These are phyloP conservation scores for Diaporthe helianthi DNA, from an alignment of 2,329 filamentous ascomycete species.

Conservation along the genomic window DNA sequence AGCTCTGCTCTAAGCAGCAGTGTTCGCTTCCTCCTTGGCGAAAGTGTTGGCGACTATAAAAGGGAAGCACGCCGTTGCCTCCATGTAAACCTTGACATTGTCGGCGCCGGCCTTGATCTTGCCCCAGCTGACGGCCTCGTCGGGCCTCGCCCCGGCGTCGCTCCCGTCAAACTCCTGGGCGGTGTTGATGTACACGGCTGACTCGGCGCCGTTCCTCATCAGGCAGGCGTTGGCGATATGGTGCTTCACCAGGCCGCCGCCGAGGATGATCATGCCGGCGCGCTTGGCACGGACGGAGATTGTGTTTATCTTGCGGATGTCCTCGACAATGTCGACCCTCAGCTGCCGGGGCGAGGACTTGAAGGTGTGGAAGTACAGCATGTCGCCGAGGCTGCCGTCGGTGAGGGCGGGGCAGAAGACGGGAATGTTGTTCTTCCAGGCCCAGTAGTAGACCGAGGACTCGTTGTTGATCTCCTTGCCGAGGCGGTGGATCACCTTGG, in stretches of 20 bases:
- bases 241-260: conserved; percentile 95
- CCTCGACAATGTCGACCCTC: conserved; percentile 88
- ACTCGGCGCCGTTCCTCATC: conserved; percentile 97
- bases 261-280: conserved; percentile 93
- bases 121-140: conserved; percentile 98
- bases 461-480: conserved; percentile 95
- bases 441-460: conserved; percentile 94
- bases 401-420: conserved; percentile 97
- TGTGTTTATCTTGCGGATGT: conserved; percentile 92
- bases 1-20: conserved; percentile 29
- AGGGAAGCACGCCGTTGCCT: conserved; percentile 70
- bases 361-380: conserved; percentile 99
- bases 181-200: conserved; percentile 97
- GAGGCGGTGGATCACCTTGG: conserved; percentile 86
- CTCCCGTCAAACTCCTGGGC: conserved; percentile 97
- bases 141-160: conserved; percentile 91
- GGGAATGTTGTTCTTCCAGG: conserved; percentile 94
- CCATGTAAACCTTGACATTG: conserved; percentile 83
- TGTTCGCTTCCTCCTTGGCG: conserved; percentile 55
- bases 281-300: conserved; percentile 86
- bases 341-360: conserved; percentile 83
- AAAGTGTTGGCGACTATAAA: conserved; percentile 73
- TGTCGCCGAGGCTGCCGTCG: conserved; percentile 93
- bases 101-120: conserved; percentile 93
- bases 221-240: conserved; percentile 97